Conservation (phyloP, 495 filamentous ascomycete species). For the Aspergillus asperescens region DNA sequence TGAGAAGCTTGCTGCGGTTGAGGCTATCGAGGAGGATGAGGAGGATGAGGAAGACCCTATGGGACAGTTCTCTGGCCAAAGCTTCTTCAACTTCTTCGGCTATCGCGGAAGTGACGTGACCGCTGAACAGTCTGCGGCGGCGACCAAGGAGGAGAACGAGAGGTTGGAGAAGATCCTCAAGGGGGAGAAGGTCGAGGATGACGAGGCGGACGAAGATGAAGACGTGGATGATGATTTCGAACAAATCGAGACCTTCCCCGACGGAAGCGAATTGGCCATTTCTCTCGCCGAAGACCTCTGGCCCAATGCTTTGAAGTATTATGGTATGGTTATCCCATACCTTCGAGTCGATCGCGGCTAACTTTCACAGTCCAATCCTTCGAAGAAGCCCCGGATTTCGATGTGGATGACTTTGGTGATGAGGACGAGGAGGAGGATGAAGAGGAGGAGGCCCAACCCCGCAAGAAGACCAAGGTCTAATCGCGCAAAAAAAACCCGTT, state of each 20-base stretch:
- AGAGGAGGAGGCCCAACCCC: constrained; percentile 31
- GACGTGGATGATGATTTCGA: constrained; percentile 50
- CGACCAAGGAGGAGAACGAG: constrained; percentile 54
- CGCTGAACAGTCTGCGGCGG: constrained; percentile 61
- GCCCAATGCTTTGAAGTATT: constrained; percentile 82
- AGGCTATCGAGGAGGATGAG: constrained; percentile 37
- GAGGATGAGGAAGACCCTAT: constrained; percentile 44
- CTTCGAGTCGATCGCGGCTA: neutral
- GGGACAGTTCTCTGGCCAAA: constrained; percentile 50
- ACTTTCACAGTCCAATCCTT: constrained; percentile 25
- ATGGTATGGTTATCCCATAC: constrained; percentile 54
- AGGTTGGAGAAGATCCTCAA: constrained; percentile 49
- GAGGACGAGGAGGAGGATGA: constrained; percentile 27
- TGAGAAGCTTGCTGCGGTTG: constrained; percentile 39
- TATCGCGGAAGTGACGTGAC: constrained; percentile 61
- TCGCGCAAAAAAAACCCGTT: constrained; percentile 7
- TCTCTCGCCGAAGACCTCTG: constrained; percentile 80
- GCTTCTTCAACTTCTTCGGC: constrained; percentile 87
- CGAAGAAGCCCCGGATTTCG: constrained; percentile 30
- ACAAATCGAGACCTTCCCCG: constrained; percentile 70
- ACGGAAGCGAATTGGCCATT: constrained; percentile 74
- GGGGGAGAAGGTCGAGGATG: constrained; percentile 46
- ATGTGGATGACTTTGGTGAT: constrained; percentile 30
- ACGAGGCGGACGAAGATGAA: constrained; percentile 43
- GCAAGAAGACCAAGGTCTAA: constrained; percentile 43